Percentiles rank a stretch among this genome's conserved stretches.
phyloP scores from a whole-genome alignment of 257 asterid species.

The Phtheirospermum japonicum region DNA sequence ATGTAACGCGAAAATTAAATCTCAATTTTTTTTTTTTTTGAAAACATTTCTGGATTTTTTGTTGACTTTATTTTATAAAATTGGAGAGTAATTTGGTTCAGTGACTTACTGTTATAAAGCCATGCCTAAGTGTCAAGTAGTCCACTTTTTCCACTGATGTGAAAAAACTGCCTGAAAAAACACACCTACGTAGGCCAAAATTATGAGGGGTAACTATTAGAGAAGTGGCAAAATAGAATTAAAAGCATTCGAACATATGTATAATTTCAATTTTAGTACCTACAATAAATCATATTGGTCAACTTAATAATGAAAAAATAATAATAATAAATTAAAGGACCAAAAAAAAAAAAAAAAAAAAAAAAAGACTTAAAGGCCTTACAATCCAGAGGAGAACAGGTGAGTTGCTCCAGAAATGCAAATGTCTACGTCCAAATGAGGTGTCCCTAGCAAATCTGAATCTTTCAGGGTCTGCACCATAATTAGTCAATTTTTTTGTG shows the following conservation, averaged over 20 bases:
- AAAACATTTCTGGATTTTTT: too few species aligned
- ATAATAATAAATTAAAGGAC: background rate
- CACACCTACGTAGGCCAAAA: conserved; percentile 55
- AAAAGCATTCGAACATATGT: too few species aligned
- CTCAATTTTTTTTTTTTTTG: too few species aligned
- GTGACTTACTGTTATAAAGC: conserved; percentile 64
- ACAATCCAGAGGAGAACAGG: conserved; percentile 79
- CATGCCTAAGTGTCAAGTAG: conserved; percentile 80
- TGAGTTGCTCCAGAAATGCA: conserved; percentile 76
- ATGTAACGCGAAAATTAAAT: too few species aligned
- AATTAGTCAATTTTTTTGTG: background rate
- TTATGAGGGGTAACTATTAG: background rate
- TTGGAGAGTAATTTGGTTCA: background rate
- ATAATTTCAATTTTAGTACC: too few species aligned
- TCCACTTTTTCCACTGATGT: conserved; percentile 81
- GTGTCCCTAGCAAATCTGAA: conserved; percentile 94
- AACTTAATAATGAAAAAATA: too few species aligned
- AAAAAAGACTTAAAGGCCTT: conserved; percentile 21
- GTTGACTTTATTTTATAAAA: background rate
- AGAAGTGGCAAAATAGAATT: too few species aligned
- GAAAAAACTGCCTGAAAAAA: conserved; percentile 81
- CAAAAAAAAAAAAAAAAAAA: background rate
- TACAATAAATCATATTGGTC: too few species aligned
- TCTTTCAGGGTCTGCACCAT: conserved; percentile 75
- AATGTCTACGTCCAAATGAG: conserved; percentile 82